phyloP scores from a whole-genome alignment of 192 early-diverging fungal species.

The Diversispora eburnea region DNA sequence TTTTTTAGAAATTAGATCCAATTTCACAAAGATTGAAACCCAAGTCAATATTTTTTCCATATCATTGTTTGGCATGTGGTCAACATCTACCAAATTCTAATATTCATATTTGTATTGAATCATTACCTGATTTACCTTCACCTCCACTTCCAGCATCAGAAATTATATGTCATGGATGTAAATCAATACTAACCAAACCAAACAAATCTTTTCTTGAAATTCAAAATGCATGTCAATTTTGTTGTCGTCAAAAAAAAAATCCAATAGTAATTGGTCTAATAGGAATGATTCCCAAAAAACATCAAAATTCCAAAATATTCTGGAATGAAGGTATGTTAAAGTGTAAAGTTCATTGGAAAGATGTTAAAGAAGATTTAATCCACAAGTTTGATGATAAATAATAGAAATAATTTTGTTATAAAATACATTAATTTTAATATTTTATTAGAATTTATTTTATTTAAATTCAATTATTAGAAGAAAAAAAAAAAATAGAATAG shows the following conservation, averaged over 20 bases:
- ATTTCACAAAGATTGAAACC: not conserved
- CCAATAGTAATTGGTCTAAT: not conserved
- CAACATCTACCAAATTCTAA: not conserved
- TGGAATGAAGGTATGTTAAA: not conserved
- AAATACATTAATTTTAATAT: too few species aligned
- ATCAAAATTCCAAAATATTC: not conserved
- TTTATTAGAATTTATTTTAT: too few species aligned
- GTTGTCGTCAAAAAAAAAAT: not conserved
- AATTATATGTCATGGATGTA: not conserved
- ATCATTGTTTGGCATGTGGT: not conserved
- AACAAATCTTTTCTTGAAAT: not conserved
- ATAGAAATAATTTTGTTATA: too few species aligned
- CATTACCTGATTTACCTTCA: not conserved
- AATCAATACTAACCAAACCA: not conserved
- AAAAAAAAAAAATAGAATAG: too few species aligned
- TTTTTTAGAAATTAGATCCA: conserved; percentile 1
- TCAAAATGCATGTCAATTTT: not conserved
- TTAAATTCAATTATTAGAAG: too few species aligned
- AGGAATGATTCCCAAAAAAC: not conserved
- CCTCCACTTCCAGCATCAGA: not conserved
- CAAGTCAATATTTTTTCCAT: not conserved
- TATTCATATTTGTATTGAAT: not conserved
- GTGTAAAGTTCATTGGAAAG: not conserved
- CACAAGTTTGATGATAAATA: too few species aligned
- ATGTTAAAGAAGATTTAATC: not conserved